phyloP scores from a whole-genome alignment of 2,329 filamentous ascomycete genomes.

The Ilyonectria destructans region DNA sequence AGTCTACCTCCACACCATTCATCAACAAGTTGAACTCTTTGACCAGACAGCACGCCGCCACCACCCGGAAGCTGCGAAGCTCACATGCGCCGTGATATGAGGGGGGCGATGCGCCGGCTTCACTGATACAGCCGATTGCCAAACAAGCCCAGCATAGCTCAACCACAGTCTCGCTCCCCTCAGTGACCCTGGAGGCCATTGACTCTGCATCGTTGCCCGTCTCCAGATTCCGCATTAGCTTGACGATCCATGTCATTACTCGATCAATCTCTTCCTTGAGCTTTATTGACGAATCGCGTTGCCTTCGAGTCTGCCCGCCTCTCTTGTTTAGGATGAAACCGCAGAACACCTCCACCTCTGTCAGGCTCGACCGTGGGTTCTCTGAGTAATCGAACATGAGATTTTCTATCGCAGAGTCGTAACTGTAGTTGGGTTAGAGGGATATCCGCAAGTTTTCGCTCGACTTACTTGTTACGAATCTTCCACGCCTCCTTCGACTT shows the following conservation, averaged over 20 bases:
- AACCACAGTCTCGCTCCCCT: constrained; percentile 48
- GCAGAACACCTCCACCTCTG: constrained; percentile 70
- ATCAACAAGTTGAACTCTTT: constrained; percentile 44
- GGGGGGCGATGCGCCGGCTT: neutral
- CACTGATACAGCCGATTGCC: constrained; percentile 45
- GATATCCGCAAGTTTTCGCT: constrained; percentile 52
- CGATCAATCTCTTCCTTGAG: constrained; percentile 68
- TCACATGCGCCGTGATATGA: constrained; percentile 37
- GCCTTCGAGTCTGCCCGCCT: constrained; percentile 65
- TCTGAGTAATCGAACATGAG: constrained; percentile 57
- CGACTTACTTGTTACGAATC: constrained; percentile 64
- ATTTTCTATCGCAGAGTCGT: constrained; percentile 62
- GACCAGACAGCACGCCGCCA: constrained; percentile 56
- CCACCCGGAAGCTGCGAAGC: constrained; percentile 57
- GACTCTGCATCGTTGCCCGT: constrained; percentile 34
- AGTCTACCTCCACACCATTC: constrained; percentile 28
- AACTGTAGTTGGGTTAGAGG: constrained; percentile 55
- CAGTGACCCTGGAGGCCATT: constrained; percentile 10
- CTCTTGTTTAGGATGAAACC: constrained; percentile 69
- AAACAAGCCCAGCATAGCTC: constrained; percentile 57
- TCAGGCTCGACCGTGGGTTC: constrained; percentile 61
- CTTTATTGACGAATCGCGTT: constrained; percentile 67
- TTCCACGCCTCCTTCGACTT: constrained; percentile 58
- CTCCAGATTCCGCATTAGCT: constrained; percentile 49
- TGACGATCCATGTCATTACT: constrained; percentile 60